These are phyloP conservation scores for Curvularia verruculosa DNA, from an alignment of 2,329 filamentous ascomycete genomes.

Conservation along the genomic window DNA sequence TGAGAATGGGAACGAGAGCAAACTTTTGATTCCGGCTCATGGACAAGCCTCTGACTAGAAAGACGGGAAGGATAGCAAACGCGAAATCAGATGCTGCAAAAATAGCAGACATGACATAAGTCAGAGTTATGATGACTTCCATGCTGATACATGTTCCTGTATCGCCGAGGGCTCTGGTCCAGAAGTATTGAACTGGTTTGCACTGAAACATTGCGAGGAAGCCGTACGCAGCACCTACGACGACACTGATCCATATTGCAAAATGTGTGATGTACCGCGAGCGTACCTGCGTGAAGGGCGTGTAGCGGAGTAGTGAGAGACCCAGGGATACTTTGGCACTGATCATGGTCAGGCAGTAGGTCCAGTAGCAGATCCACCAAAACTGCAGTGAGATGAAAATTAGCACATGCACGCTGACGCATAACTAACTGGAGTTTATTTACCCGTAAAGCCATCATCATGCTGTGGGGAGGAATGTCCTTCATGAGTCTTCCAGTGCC, in stretches of 20 bases:
- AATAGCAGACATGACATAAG: slow-evolving; percentile 41
- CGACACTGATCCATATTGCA: slow-evolving; percentile 32
- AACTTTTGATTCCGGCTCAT: slow-evolving; percentile 49
- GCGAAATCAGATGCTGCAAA: slow-evolving; percentile 18
- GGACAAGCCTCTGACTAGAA: slow-evolving; percentile 59
- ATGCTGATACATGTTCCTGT: slow-evolving; percentile 50
- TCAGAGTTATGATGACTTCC: slow-evolving; percentile 57
- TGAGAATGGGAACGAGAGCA: slow-evolving; percentile 11
- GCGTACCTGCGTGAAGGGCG: slow-evolving; percentile 34
- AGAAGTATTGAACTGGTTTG: slow-evolving; percentile 54
- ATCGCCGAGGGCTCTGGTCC: slow-evolving; percentile 44
- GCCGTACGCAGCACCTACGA: slow-evolving; percentile 43
- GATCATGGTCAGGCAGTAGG: slow-evolving; percentile 16
- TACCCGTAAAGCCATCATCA: slow-evolving; percentile 5
- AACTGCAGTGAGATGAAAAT: background rate
- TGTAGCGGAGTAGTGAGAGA: slow-evolving; percentile 15
- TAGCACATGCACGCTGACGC: background rate
- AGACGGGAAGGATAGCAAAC: slow-evolving; percentile 38
- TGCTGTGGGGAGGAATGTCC: slow-evolving; percentile 5
- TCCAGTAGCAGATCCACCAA: slow-evolving; percentile 16
- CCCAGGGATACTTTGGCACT: slow-evolving; percentile 18
- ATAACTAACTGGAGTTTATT: background rate
- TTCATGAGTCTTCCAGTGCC: slow-evolving; percentile 10
- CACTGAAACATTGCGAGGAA: slow-evolving; percentile 56
- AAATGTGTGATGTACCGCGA: slow-evolving; percentile 37